Evolutionary conservation across 805 yeast species (phyloP), one percentile per base, ranked within the genome.

Genomic region (Saccharomycopsis capsularis): DNA sequence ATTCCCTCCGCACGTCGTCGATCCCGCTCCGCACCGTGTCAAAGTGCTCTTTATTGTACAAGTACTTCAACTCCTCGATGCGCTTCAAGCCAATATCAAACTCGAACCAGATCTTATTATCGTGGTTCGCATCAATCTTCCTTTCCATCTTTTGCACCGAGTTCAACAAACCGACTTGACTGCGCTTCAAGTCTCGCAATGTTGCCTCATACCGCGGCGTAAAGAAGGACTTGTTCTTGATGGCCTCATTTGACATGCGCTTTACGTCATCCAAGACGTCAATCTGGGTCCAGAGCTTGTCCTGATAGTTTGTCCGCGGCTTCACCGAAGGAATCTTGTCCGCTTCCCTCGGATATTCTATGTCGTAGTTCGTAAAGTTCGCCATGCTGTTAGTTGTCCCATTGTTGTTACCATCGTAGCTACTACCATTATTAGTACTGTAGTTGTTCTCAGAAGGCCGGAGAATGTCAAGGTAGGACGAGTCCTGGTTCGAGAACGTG

Each of bases 181-280:
- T 22, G 22, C 42, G 39, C 38, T 47, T 49, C 45, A 52, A 53
- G 5, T 39, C 29, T 37, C 42, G 16, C 27, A 51, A 42, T 9
- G 58, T 53, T 6, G 53, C 49, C 46, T 66, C 68, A 37, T 58
- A 59, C 3, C 56, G 62, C 3, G 65, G 68, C 48, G 75, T 75
- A 59, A 80, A 79, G 58, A 69, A 75, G n/a, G 73, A 70, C 38
- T 71, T 73, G 43, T 63, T 73, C 55, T 58, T 56, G 41, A 65
- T 57, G 3, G 73, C 72, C 38, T 72, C 69, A 16, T 59, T 58
- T 1, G 86, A 78, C 69, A 82, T 71, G 45, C 69, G 70, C 49
- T 76, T 75, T 5, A 88, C 93, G 55, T 86, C 95, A 55, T 87
- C 90, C 54, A 91, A 70, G 0, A 85, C 82, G 58, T 85, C 95